A percentile compares a stretch with the other conserved stretches of the same genome.
These are phyloP conservation scores for Gloeophyllum trabeum DNA, from an alignment of 768 basidiomycete species.

Conservation along the genomic window DNA sequence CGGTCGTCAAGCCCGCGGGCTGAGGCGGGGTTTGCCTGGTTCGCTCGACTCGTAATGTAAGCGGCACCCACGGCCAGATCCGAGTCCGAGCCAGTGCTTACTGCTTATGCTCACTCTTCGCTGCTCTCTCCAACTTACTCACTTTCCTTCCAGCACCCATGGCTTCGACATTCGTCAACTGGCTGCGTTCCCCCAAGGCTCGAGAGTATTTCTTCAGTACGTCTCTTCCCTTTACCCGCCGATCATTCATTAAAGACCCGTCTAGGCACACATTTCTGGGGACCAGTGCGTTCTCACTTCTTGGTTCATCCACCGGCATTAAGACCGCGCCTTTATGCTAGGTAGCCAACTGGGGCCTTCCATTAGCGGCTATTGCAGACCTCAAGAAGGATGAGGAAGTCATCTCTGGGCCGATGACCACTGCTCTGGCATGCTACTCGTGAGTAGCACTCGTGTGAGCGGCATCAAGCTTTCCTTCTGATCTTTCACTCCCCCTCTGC, in stretches of 20 bases:
- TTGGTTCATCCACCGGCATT: no score
- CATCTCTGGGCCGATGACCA: slow-evolving; percentile 96
- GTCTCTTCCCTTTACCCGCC: slow-evolving; percentile 14
- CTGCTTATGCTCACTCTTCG: no score
- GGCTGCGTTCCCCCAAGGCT: slow-evolving; percentile 86
- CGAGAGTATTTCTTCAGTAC: slow-evolving; percentile 92
- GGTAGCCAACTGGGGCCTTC: slow-evolving; percentile 98
- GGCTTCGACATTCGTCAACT: slow-evolving; percentile 79
- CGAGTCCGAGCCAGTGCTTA: no score
- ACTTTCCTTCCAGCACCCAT: slow-evolving; percentile 28
- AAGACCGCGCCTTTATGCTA: no score
- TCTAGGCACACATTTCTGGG: slow-evolving; percentile 95
- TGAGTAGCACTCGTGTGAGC: slow-evolving; percentile 33
- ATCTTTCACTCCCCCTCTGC: neutral
- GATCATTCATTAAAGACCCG: slow-evolving; percentile 10
- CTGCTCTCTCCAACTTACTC: neutral
- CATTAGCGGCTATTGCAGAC: slow-evolving; percentile 87
- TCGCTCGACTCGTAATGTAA: no score
- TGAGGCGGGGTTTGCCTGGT: no score
- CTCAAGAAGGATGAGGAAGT: slow-evolving; percentile 89
- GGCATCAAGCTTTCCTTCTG: no score
- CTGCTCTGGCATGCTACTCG: slow-evolving; percentile 87
- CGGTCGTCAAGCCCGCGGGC: no score
- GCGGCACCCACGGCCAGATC: no score
- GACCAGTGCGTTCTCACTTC: no score